Percentiles rank a stretch among this genome's conserved stretches.
Conservation (phyloP, 2,329 filamentous ascomycete genomes). For the Aureobasidium sp. region DNA sequence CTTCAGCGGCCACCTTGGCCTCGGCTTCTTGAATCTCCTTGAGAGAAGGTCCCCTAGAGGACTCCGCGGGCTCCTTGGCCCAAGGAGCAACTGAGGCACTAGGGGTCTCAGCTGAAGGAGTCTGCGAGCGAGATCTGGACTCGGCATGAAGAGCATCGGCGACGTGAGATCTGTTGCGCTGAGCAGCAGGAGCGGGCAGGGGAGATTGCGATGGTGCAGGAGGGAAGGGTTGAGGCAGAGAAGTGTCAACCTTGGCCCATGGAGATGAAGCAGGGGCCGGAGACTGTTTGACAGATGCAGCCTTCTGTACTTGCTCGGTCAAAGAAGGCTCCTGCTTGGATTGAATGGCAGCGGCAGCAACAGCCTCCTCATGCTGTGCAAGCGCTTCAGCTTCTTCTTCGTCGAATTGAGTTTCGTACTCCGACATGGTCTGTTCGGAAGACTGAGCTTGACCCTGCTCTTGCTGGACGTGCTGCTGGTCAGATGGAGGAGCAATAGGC, state of each 20-base stretch:
- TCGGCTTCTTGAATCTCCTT: slow-evolving; percentile 97
- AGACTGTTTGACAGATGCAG: slow-evolving; percentile 54
- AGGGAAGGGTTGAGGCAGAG: slow-evolving; percentile 72
- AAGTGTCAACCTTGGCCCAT: slow-evolving; percentile 55
- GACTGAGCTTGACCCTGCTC: slow-evolving; percentile 19
- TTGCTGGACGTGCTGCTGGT: slow-evolving; percentile 20
- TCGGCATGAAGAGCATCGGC: slow-evolving; percentile 64
- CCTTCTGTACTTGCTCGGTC: slow-evolving; percentile 78
- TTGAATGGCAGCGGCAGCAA: slow-evolving; percentile 10
- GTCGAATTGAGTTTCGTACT: slow-evolving; percentile 16
- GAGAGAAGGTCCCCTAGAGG: slow-evolving; percentile 78
- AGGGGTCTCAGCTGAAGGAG: slow-evolving; percentile 59
- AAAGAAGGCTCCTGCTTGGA: slow-evolving; percentile 52
- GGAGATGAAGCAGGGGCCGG: slow-evolving; percentile 44
- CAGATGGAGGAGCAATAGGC: slow-evolving; percentile 16
- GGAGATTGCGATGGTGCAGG: slow-evolving; percentile 71
- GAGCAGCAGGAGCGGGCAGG: slow-evolving; percentile 80
- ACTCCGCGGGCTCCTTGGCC: slow-evolving; percentile 74
- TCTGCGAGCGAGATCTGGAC: slow-evolving; percentile 68
- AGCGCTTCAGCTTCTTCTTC: slow-evolving; percentile 25
- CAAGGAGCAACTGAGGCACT: slow-evolving; percentile 80
- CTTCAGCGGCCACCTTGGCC: slow-evolving; percentile 84
- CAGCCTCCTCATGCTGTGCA: slow-evolving; percentile 20
- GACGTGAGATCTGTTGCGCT: slow-evolving; percentile 75
- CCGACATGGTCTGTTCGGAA: neutral